A percentile compares a stretch with the other conserved stretches of the same genome.
These are phyloP conservation scores for Ziziphus jujuba DNA, from an alignment of 306 rosid species.

Conservation along the genomic window DNA sequence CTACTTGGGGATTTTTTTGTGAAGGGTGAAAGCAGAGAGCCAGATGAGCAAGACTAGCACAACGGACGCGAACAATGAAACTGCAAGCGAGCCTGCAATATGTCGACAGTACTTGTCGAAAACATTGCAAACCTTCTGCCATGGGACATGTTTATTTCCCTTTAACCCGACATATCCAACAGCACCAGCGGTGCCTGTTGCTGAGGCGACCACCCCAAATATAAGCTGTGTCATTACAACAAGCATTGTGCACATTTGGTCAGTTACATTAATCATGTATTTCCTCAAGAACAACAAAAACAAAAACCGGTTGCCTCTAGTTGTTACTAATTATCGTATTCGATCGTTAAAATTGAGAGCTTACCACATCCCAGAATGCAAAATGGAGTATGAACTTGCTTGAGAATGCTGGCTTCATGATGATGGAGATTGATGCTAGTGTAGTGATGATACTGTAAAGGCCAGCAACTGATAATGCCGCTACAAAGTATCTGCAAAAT, in stretches of 20 bases:
- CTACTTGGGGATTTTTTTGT: conserved; percentile 57
- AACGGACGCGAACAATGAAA: conserved; percentile 55
- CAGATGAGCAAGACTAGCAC: conserved; percentile 60
- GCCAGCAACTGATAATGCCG: conserved; percentile 69
- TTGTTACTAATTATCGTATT: not conserved
- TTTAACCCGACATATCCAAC: conserved; percentile 72
- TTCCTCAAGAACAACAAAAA: not conserved
- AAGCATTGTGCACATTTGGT: not conserved
- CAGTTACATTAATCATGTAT: not conserved
- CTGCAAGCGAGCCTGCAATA: conserved; percentile 47
- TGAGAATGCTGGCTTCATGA: conserved; percentile 43
- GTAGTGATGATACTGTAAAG: conserved; percentile 59
- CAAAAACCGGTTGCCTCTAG: not conserved
- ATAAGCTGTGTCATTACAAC: conserved; percentile 51
- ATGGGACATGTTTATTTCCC: conserved; percentile 57
- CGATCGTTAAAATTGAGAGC: conserved; percentile 1
- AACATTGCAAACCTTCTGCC: conserved; percentile 59
- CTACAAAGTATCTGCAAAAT: conserved; percentile 73
- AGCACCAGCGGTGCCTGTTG: conserved; percentile 71
- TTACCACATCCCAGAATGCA: conserved; percentile 62
- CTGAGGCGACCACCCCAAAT: conserved; percentile 76
- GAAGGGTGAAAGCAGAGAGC: conserved; percentile 58
- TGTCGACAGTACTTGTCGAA: conserved; percentile 71
- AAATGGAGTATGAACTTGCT: conserved; percentile 54
- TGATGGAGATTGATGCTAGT: conserved; percentile 56